Base-by-base conservation (phyloP, 257 asterid genomes). In the Solanum bulbocastanum region DNA sequence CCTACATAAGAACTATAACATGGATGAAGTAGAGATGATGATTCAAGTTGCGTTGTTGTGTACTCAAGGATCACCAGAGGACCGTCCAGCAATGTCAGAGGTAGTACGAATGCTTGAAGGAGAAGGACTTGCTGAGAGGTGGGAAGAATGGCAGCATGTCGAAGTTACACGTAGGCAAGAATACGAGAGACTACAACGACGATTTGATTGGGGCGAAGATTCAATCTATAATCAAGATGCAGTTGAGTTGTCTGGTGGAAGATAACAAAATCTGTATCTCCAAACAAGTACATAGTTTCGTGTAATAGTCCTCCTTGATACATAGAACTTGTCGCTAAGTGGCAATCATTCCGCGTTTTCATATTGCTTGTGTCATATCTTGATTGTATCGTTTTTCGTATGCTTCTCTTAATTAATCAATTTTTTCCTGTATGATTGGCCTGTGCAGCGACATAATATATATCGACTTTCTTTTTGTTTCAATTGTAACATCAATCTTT, bases 21-120 rank as follows among this genome's bases (percentile, higher is more conserved):
- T 95, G 71, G 87, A 92, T 1, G 98, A 96, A 88, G 98, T 97
- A 42, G 99, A 97, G 93, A 95, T 94, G 98, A 93, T 97, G 99
- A 95, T 97, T 73, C 98, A 96, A 92, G 98, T 97, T 16, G 99
- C 99, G 4, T 85, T 97, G 23, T 96, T 96, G 2, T 95, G 99
- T 88, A 96, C 99, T 12, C 99, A 97, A 88, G 85, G 92, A 37
- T 94, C 98, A 4, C 97, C 98, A 0, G 98, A 95, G 88, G 98
- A 97, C n/a, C 97, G 99, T 4, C 99, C 99, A 2, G 95, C 95
- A n/a, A 96, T 96, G 99, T 96, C 99, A 2, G 98, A 92, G 88
- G 99, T 95, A 18, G 98, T 96, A 15, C 92, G 99, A 0, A 95
- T 96, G 98, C 92, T 96, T 18, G 99, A 95, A 91, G 99, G 99